A percentile compares a stretch with the other conserved stretches of the same genome.
These are phyloP conservation scores for Schwanniomyces yamadae DNA, from an alignment of 805 yeast genomes.

Conservation along the genomic window DNA sequence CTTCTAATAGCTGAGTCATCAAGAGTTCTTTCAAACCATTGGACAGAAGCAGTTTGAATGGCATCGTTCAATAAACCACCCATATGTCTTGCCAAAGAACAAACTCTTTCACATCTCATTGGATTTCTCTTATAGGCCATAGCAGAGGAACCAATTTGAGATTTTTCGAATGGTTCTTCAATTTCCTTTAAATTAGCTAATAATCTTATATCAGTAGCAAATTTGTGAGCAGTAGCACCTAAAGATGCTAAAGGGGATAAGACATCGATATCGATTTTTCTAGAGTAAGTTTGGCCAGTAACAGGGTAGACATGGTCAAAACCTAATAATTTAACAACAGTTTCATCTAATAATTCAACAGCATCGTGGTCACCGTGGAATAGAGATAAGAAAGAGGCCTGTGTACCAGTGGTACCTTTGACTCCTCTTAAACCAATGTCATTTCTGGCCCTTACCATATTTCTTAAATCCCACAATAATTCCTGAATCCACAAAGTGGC, in stretches of 20 bases:
- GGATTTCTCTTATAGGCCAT: slow-evolving; percentile 99
- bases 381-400: slow-evolving; percentile 90
- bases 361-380: slow-evolving; percentile 97
- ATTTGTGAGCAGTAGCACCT: slow-evolving; percentile 95
- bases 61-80: slow-evolving; percentile 91
- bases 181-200: slow-evolving; percentile 95
- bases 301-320: slow-evolving; percentile 95
- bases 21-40: slow-evolving; percentile 98
- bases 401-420: slow-evolving; percentile 99
- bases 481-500: slow-evolving; percentile 98
- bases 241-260: slow-evolving; percentile 89
- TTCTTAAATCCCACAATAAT: slow-evolving; percentile 95
- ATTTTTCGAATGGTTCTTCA: slow-evolving; percentile 97
- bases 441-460: slow-evolving; percentile 92
- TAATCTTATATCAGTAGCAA: slow-evolving; percentile 95
- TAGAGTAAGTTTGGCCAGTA: slow-evolving; percentile 98
- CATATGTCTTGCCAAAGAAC: slow-evolving; percentile 95
- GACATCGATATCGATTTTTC: slow-evolving; percentile 95
- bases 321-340: slow-evolving; percentile 90
- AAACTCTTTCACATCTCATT: slow-evolving; percentile 98
- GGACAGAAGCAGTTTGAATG: slow-evolving; percentile 94
- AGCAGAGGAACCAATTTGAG: slow-evolving; percentile 97
- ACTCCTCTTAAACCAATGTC: slow-evolving; percentile 97
- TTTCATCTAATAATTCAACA: slow-evolving; percentile 88
- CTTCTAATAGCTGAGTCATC: slow-evolving; percentile 98